phyloP scores from a whole-genome alignment of 192 early-diverging fungal species.

The Chytriomyces confervae region DNA sequence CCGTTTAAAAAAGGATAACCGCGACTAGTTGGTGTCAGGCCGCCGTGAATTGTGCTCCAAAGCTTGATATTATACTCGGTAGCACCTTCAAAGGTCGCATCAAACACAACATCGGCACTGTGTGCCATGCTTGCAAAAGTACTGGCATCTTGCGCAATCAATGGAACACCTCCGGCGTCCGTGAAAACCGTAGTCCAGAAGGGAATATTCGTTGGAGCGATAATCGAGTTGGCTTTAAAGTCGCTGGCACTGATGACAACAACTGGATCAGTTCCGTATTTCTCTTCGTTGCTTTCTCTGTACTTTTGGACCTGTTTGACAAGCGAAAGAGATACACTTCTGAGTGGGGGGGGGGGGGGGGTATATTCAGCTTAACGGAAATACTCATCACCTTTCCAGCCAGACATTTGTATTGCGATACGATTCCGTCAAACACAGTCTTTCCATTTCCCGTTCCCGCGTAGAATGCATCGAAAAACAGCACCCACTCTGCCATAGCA shows the following conservation, averaged over 20 bases:
- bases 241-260: not conserved
- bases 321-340: no score
- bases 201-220: not conserved
- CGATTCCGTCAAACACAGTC: not conserved
- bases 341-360: no score
- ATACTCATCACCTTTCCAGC: not conserved
- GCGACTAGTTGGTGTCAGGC: not conserved
- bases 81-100: not conserved
- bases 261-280: not conserved
- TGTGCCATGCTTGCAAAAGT: not conserved
- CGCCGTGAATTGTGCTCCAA: constrained; percentile 4
- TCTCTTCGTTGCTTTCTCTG: not conserved
- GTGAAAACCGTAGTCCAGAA: constrained; percentile 7
- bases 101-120: constrained; percentile 18
- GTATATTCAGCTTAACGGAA: no score
- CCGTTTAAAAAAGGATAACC: constrained; percentile 28
- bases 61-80: constrained; percentile 5
- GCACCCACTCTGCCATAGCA: constrained; percentile 27
- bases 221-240: not conserved
- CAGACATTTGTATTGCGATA: constrained; percentile 2
- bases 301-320: not conserved
- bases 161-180: constrained; percentile 15
- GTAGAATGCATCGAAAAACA: constrained; percentile 30
- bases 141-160: not conserved
- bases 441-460: not conserved